Base-by-base conservation (phyloP, 768 basidiomycete genomes). In the Exidia glandulosa region DNA sequence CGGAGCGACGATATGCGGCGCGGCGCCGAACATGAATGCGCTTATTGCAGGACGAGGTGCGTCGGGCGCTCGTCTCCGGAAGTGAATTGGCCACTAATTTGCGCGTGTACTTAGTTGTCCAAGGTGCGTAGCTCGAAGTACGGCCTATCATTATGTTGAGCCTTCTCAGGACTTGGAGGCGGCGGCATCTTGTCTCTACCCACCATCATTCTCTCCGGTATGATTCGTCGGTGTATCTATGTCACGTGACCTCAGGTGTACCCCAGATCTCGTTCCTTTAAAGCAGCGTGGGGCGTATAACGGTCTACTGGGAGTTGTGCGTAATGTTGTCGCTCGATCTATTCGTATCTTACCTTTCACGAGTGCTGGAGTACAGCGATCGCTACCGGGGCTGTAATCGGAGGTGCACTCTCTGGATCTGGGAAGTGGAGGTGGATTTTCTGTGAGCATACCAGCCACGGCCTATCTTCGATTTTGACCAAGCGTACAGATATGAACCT, bases 1-100 rank as follows among this genome's bases (percentile, higher is more conserved):
- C 31, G 80, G 80, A 0, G 74, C 73, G 25, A 76, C 74, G 7
- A 23, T 82, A 1, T 73, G 70, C 16, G 81, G 79, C 1, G 71
- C 72, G 0, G 75, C 79, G 0, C 71, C 66, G 6, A 75, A 37
- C 56, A 75, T 81, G 72, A 62, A 64, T 14, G 70, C 72, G 65
- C 64, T 79, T 9, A 78, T 81, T 47, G 75, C 0, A 78, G 73
- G 1, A 69, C 79, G 31, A 64, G 9, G 36, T 10, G 36, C 19
- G 71, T 68, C 19, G 36, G 9, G 10, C 36, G 36, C 10, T 19
- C 9, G 19, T 9, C 19, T 19, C 10, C 36, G 36, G 36, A 9
- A 19, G 36, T 37, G 36, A 10, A 9, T 37, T 9, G 19, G 10
- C 36, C 19, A 9, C 19, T 19, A 10, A 9, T 19, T 19, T 37